phyloP scores from a whole-genome alignment of 352 stramenopile species.

The Phytophthora ramorum region DNA sequence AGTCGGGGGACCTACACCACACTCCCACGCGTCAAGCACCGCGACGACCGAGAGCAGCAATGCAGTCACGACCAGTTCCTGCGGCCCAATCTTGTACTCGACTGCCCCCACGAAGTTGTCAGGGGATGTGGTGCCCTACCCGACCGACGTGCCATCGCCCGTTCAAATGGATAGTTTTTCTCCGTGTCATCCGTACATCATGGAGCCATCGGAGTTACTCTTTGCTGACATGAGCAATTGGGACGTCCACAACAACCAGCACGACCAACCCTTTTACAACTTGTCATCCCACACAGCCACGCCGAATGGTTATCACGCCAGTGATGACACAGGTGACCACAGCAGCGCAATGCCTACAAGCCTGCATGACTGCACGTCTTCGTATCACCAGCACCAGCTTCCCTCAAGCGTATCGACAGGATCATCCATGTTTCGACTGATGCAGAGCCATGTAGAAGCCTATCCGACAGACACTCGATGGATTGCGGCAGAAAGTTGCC shows the following conservation, averaged over 20 bases:
- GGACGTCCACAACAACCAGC: constrained; percentile 33
- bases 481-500: constrained; percentile 18
- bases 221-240: constrained; percentile 47
- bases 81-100: constrained; percentile 30
- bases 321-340: constrained; percentile 12
- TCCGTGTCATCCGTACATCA: constrained; percentile 37
- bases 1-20: constrained; percentile 28
- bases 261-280: constrained; percentile 27
- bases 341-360: constrained; percentile 14
- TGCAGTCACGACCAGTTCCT: constrained; percentile 16
- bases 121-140: constrained; percentile 15
- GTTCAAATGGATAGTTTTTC: constrained; percentile 55
- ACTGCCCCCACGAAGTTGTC: constrained; percentile 21
- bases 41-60: constrained; percentile 17
- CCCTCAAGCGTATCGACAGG: constrained; percentile 10
- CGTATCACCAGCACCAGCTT: constrained; percentile 27
- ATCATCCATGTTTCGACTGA: constrained; percentile 24
- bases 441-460: constrained; percentile 24
- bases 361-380: constrained; percentile 18
- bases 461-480: constrained; percentile 13
- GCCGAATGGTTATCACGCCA: constrained; percentile 20
- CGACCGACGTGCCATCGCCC: constrained; percentile 30
- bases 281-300: constrained; percentile 15
- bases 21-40: constrained; percentile 11
- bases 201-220: constrained; percentile 47